A percentile compares a stretch with the other conserved stretches of the same genome.
Evolutionary conservation across 2,329 filamentous ascomycete genomes (phyloP).

Genomic region (Mycosphaerella arachidis): DNA sequence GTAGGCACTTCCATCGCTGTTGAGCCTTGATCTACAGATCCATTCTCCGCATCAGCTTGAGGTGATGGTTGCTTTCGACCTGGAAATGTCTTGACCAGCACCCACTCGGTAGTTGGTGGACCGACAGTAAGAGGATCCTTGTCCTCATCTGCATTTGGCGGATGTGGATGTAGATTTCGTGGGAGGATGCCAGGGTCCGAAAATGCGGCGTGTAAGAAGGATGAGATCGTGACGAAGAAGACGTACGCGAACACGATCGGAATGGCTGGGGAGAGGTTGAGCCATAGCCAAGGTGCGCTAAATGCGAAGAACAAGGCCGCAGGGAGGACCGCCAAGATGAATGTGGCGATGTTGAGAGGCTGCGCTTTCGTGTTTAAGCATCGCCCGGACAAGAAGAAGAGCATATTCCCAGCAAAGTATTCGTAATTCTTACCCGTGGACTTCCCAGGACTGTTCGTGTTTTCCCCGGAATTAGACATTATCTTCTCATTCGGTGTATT

Average conservation of each 20-base stretch:
- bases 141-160: conserved; percentile 67
- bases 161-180: conserved; percentile 84
- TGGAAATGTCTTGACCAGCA: conserved; percentile 57
- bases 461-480: neutral
- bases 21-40: conserved; percentile 32
- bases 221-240: conserved; percentile 86
- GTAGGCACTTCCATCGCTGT: conserved; percentile 95
- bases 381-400: conserved; percentile 81
- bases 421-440: conserved; percentile 68
- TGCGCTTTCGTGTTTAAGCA: conserved; percentile 77
- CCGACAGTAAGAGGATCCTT: conserved; percentile 72
- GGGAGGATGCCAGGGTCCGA: conserved; percentile 92
- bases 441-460: neutral
- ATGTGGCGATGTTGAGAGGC: conserved; percentile 86
- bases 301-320: conserved; percentile 78
- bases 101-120: conserved; percentile 89
- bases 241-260: conserved; percentile 87
- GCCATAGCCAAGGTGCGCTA: conserved; percentile 81
- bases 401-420: conserved; percentile 89
- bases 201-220: conserved; percentile 86
- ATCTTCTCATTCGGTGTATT: conserved; percentile 16
- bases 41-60: conserved; percentile 14
- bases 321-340: conserved; percentile 72
- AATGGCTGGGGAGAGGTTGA: conserved; percentile 78
- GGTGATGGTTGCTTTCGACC: conserved; percentile 7